Evolutionary conservation across 2,329 filamentous ascomycete species (phyloP).

Genomic region (Paracorniculantispora psalliotae): DNA sequence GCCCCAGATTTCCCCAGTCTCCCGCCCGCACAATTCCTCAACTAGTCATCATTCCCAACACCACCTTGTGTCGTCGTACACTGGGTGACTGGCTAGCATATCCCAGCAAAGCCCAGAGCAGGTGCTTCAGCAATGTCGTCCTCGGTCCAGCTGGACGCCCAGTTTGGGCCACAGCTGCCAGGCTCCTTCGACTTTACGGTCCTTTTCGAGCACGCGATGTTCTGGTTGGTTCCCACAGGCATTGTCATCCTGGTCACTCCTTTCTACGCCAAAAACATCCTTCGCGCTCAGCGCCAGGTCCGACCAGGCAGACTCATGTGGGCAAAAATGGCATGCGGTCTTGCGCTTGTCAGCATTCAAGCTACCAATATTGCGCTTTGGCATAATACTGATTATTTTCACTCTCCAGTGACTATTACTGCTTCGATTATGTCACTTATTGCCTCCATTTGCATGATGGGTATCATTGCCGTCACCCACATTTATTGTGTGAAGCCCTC

Average conservation of each 20-base stretch:
- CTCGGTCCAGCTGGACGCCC: too few relatives aligned
- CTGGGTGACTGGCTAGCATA: too few relatives aligned
- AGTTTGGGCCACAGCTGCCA: too few relatives aligned
- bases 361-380: neutral
- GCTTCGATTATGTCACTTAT: neutral
- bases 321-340: neutral
- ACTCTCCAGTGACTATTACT: neutral
- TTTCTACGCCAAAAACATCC: neutral
- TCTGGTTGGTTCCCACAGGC: neutral
- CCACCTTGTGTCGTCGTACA: too few relatives aligned
- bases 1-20: too few relatives aligned
- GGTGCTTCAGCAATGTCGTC: too few relatives aligned
- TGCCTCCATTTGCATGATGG: neutral
- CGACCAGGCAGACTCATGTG: neutral
- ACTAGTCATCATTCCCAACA: too few relatives aligned
- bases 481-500: neutral
- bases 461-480: neutral
- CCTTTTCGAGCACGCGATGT: too few relatives aligned
- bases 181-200: too few relatives aligned
- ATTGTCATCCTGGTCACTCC: neutral
- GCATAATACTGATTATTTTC: neutral
- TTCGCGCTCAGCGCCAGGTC: neutral
- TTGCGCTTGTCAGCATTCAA: neutral
- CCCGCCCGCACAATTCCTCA: too few relatives aligned
- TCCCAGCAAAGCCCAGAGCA: too few relatives aligned